Evolutionary conservation across 805 yeast species (phyloP), one percentile per base, ranked within the genome.

Genomic region (Starmerella gropengiesseri): DNA sequence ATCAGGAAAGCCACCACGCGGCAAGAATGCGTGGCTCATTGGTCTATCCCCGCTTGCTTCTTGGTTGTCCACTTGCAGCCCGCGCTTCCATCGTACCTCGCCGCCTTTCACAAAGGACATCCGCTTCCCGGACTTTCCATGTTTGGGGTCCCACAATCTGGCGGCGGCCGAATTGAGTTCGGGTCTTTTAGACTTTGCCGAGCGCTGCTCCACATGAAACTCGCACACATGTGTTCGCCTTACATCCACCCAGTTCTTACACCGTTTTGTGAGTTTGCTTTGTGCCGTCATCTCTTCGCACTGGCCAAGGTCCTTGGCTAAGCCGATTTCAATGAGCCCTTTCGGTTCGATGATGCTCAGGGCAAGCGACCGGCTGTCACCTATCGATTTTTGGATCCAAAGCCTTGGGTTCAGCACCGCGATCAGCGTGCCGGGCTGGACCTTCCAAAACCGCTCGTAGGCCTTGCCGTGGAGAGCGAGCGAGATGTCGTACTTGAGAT

Each of bases 371-470:
- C 57, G 17, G 27, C 45, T 48, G 26, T 41, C 41, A n/a, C 42
- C 38, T 29, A 36, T 45, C 11, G 41, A 22, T 25, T 45, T 46
- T 27, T 45, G 51, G 2, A 48, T 47, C 41, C 54, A 73, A 6
- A 85, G 64, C 1, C 63, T 64, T 0, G 98, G 96, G 55, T 87
- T 89, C 40, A 87, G 59, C 1, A 89, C 56, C 0, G 80, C 81
- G 9, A 87, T 60, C 0, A 87, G 60, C 46, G 81, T 85, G 0
- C 97, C 96, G 1, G 75, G 67, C 40, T 75, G 65, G 2, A 86
- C 54, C 49, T 81, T 84, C 77, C 83, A 83, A 59, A 75, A 81
- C 55, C 72, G 74, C 18, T 74, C 73, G 48, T 78, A 78, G 4
- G 85, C 81, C 14, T 68, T 63, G 1, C 78, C 86, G 56, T 81